A percentile compares a stretch with the other conserved stretches of the same genome.
phyloP scores from a whole-genome alignment of 1,139 yeast genomes.

The Candida pseudocylindracea region DNA sequence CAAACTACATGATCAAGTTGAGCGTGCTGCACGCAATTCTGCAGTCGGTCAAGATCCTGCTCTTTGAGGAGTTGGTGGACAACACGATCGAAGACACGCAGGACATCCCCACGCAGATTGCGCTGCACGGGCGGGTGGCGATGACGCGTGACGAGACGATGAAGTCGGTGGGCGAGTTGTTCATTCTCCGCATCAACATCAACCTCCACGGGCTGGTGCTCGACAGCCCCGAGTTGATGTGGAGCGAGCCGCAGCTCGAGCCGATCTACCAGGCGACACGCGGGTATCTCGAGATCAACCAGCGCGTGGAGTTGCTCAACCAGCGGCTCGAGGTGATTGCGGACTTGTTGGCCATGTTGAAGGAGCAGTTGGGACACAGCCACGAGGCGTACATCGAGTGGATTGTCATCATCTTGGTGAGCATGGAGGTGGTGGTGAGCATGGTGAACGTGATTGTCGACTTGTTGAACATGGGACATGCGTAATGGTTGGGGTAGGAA shows the following conservation, averaged over 20 bases:
- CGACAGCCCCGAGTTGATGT: conserved; percentile 94
- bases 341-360: conserved; percentile 83
- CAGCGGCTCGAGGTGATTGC: conserved; percentile 86
- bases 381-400: conserved; percentile 82
- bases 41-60: conserved; percentile 80
- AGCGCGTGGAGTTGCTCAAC: conserved; percentile 69
- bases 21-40: conserved; percentile 85
- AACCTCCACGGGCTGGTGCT: conserved; percentile 87
- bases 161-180: conserved; percentile 91
- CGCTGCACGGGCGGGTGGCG: conserved; percentile 81
- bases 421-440: conserved; percentile 80
- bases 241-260: conserved; percentile 96
- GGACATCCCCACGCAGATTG: conserved; percentile 90
- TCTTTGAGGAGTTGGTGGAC: conserved; percentile 87
- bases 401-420: conserved; percentile 80
- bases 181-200: conserved; percentile 73
- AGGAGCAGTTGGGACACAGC: conserved; percentile 87
- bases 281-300: conserved; percentile 85
- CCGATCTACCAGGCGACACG: conserved; percentile 94
- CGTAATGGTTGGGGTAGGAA: too few species aligned
- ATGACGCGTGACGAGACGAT: conserved; percentile 88
- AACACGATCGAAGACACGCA: conserved; percentile 93
- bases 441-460: conserved; percentile 39
- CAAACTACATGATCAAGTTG: conserved; percentile 73
- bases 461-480: conserved; percentile 7